Percentiles rank a stretch among this genome's conserved stretches.
These are phyloP conservation scores for Umbellularia californica DNA, from an alignment of 164 flowering plant species.

Conservation along the genomic window DNA sequence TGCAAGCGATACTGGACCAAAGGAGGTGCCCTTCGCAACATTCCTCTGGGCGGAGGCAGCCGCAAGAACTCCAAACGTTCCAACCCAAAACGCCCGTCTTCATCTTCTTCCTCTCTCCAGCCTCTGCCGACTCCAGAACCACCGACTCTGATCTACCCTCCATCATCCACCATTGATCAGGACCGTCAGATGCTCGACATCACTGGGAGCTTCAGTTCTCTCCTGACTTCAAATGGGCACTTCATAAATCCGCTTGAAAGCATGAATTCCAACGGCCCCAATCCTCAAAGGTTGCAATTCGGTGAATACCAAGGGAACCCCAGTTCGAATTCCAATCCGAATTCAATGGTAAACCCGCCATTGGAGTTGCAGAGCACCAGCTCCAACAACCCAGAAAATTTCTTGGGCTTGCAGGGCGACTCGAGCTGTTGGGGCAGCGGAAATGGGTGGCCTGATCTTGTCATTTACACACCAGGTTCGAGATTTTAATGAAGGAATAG, in stretches of 20 bases:
- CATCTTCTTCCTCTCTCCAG: neutral
- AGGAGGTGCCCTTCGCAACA: conserved; percentile 58
- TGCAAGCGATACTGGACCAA: conserved; percentile 36
- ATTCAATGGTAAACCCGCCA: neutral
- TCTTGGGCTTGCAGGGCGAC: conserved; percentile 32
- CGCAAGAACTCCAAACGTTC: conserved; percentile 31
- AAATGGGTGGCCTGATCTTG: conserved; percentile 72
- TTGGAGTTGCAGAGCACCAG: conserved; percentile 2
- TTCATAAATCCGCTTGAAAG: conserved; percentile 32
- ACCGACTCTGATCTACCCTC: neutral
- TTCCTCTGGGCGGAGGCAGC: conserved; percentile 80
- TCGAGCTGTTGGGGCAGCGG: conserved; percentile 37
- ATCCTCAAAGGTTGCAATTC: conserved; percentile 14
- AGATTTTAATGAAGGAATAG: conserved; percentile 25
- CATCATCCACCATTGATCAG: conserved; percentile 15
- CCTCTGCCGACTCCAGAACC: conserved; percentile 13
- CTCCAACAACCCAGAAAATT: conserved; percentile 16
- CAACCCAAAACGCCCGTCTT: conserved; percentile 17
- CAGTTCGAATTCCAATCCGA: neutral
- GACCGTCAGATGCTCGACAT: conserved; percentile 35
- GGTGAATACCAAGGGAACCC: conserved; percentile 21
- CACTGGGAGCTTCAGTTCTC: conserved; percentile 37
- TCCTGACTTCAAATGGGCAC: conserved; percentile 36
- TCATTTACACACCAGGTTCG: conserved; percentile 69
- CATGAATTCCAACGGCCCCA: conserved; percentile 23